Base-by-base conservation (phyloP, 179 eudicot genomes). In the Spergularia azorica region DNA sequence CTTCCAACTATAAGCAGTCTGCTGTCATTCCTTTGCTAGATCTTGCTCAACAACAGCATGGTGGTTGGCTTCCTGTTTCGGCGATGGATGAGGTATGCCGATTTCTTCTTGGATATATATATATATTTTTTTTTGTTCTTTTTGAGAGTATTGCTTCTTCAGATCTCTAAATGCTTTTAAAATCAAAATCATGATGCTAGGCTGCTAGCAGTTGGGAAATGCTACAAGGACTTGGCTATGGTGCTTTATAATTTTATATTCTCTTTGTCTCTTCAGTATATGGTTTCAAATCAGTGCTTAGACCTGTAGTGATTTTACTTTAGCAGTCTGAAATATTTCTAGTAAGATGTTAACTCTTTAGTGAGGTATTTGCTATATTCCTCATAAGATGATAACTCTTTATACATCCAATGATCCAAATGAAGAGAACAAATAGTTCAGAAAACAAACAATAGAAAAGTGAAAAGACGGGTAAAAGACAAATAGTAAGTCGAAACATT, bases 31-130 rank as follows among this genome's bases (percentile, higher is more conserved):
- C 97, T 46, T 77, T 95, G 88, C 87, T 95, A 67, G 99, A 95
- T 87, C 94, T 95, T 83, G 99, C 98, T 36, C 99, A 95, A 83
- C 98, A 95, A 74, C 98, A 93, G 70, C 91, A 95, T 84, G 97
- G 98, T 72, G 99, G 99, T 14, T 95, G 99, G 99, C 97, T 95
- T 76, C 88, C 99, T 79, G 98, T 95, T 81, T 95, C 99, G 70
- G 98, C 99, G 48, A 95, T 95, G 98, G 92, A 95, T 80, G 98
- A 91, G 87, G 98, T 95, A 89, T 72, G 90, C 78, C 73, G 36
- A 50, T 13, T 55, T 14, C 17, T 70, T 18, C 71, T 43, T 60
- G 62, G 67, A 64, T 81, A 11, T 67, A 39, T 48, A 3, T 61
- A n/a, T n/a, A 63, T 72, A 46, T 57, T 61, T 59, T 8, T 38